Evolutionary conservation across 805 yeast genomes (phyloP), one percentile per base, ranked within the genome.

Genomic region (Wickerhamiella parazyma): DNA sequence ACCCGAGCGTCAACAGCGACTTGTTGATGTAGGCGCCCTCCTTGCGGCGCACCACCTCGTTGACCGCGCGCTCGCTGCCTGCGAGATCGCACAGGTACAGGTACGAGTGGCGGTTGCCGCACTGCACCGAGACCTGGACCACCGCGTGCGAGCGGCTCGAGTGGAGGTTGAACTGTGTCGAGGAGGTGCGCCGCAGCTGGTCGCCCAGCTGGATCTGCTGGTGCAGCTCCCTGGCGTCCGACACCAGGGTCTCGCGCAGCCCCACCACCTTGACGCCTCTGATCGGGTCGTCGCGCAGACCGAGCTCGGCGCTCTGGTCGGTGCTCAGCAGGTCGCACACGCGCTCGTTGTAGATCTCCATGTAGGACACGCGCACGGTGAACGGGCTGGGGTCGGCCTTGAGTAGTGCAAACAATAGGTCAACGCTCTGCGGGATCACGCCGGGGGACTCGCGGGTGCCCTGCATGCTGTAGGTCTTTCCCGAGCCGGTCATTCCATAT

Each of bases 1-100:
- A 83, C 5, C 95, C 86, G 41, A 89, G 69, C 0, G 97, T 93
- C 42, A 89, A 67, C 34, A 89, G 69, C 0, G 96, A 87, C 58
- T 86, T 86, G 65, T 89, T 89, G 58, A 89, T 89, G 57, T 70
- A 91, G 0, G 95, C 74, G 18, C 97, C 98, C 64, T 89, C 98
- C 60, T 86, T 84, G 44, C 96, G 67, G 53, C 97, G 71, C 56
- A 84, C 95, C 1, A 67, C 61, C 53, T 79, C 78, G 9, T 74
- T 63, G 2, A 79, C 75, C 0, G 93, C 94, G 42, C 81, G 72
- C 62, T 89, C 98, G n/a, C 94, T 81, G 22, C 98, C 98, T 0
- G 98, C 98, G 55, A 89, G 70, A 63, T 89, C 98, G 65, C 97
- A 89, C 45, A 89, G 68, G 26, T 89, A 83, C 25, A 89, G 71